These are phyloP conservation scores for Berkeleyomyces basicola DNA, from an alignment of 2,329 filamentous ascomycete genomes.

Conservation along the genomic window DNA sequence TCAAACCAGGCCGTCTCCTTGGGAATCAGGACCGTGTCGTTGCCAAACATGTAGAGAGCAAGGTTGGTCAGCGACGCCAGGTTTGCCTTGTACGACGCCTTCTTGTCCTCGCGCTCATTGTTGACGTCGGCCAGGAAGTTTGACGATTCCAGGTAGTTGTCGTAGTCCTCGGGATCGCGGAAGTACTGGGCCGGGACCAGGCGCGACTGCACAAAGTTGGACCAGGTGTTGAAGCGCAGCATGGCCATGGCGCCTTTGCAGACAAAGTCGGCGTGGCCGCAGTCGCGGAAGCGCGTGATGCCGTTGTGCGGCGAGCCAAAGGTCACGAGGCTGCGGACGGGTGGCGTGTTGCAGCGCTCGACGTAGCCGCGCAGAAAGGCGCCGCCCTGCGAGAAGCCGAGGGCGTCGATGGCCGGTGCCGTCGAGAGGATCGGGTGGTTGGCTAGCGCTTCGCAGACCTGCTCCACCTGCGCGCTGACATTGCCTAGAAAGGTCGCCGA, in stretches of 20 bases:
- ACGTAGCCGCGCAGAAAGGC: conserved; percentile 88
- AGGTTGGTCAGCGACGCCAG: conserved; percentile 56
- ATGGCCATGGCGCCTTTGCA: conserved; percentile 68
- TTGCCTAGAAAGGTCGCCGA: conserved; percentile 84
- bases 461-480: conserved; percentile 57
- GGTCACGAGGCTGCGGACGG: conserved; percentile 64
- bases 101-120: conserved; percentile 70
- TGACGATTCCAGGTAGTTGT: conserved; percentile 59
- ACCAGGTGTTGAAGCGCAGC: conserved; percentile 68
- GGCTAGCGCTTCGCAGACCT: conserved; percentile 64
- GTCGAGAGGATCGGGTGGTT: conserved; percentile 63
- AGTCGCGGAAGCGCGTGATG: conserved; percentile 67
- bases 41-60: conserved; percentile 76
- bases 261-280: conserved; percentile 54
- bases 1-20: conserved; percentile 86
- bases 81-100: conserved; percentile 53
- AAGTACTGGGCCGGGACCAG: conserved; percentile 94
- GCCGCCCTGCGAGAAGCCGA: conserved; percentile 91
- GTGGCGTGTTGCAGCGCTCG: conserved; percentile 66
- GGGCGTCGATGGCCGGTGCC: conserved; percentile 69
- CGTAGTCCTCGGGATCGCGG: conserved; percentile 52
- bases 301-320: conserved; percentile 89
- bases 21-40: conserved; percentile 73
- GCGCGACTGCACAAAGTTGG: conserved; percentile 54
- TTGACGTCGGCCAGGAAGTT: conserved; percentile 94